Conservation (phyloP, 225 moss, liverwort and hornwort species). For the Rhytidiadelphus loreus region DNA sequence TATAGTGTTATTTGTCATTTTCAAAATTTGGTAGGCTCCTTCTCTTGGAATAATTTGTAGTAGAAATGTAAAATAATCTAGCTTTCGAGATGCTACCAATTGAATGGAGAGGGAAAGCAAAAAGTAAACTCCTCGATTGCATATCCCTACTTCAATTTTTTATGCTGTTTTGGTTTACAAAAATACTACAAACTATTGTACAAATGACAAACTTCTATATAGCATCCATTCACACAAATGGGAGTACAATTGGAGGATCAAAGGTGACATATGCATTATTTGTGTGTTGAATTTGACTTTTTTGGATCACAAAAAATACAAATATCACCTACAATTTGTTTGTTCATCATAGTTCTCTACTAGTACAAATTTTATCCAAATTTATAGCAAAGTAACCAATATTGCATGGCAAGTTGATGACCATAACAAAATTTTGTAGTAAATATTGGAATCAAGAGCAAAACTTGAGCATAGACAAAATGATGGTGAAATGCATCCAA, state of each 20-base stretch:
- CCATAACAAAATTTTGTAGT: too few relatives aligned
- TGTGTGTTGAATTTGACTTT: neutral
- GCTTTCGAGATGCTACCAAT: neutral
- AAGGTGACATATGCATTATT: neutral
- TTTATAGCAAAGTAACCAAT: neutral
- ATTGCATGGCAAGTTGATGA: neutral
- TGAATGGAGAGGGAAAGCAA: neutral
- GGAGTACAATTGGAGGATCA: neutral
- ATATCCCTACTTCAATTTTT: neutral
- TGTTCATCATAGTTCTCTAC: accelerated
- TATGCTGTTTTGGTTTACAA: neutral
- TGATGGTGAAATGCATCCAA: accelerated
- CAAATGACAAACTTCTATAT: neutral
- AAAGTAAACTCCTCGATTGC: neutral
- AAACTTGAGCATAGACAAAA: neutral
- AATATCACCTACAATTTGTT: neutral
- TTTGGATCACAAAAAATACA: neutral
- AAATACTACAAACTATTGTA: neutral
- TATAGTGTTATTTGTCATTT: neutral
- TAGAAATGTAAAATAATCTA: neutral
- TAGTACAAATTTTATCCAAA: accelerated
- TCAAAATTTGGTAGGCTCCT: neutral
- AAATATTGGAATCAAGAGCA: neutral
- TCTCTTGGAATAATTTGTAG: accelerated
- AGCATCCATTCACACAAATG: neutral